Evolutionary conservation across 495 filamentous ascomycete species (phyloP), one percentile per base, ranked within the genome.

Genomic region (Cairneyella variabilis): DNA sequence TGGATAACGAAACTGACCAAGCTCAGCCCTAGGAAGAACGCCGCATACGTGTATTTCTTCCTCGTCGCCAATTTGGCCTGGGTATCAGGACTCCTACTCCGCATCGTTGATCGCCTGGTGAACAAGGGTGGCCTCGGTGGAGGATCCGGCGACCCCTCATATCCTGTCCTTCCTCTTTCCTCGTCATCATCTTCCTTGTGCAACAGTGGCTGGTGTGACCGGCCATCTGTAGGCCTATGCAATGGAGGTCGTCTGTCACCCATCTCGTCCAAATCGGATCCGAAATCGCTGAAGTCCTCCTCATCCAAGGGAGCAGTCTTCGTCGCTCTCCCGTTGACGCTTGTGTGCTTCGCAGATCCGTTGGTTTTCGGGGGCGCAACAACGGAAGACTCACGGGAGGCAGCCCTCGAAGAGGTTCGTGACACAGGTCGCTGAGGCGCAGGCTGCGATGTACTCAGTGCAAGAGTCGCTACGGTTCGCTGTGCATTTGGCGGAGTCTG

Each of bases 11-110:
- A 98, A 62, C 85, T 83, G 17, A 91, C 70, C 61, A 98, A 71
- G 60, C 85, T 91, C 53, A 95, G 57, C 3, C 86, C 61, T 48
- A 98, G 71, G 69, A 96, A 97, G 42, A 89, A 79, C 5, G 79
- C 84, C 3, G 93, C 92, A 61, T 91, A 86, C 21, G 88, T 81
- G 65, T 97, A 97, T 67, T 90, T 90, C 62, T 80, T 84, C 54
- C 77, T 80, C 43, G 86, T 89, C 20, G 83, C 83, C 42, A 70
- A 64, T 28, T 71, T 73, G 22, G 74, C 76, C 61, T 77, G 71
- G 34, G 76, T 65, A 52, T 63, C 60, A 21, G 63, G 63, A 32
- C 63, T 65, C 18, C 59, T 53, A 53, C 63, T 65, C 45, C 63
- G 46, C 63, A 65, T 65, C 17, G 63, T 65, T 2, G 63, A 65